These are phyloP conservation scores for Fraxinus cuspidata DNA, from an alignment of 257 asterid species.

Conservation along the genomic window DNA sequence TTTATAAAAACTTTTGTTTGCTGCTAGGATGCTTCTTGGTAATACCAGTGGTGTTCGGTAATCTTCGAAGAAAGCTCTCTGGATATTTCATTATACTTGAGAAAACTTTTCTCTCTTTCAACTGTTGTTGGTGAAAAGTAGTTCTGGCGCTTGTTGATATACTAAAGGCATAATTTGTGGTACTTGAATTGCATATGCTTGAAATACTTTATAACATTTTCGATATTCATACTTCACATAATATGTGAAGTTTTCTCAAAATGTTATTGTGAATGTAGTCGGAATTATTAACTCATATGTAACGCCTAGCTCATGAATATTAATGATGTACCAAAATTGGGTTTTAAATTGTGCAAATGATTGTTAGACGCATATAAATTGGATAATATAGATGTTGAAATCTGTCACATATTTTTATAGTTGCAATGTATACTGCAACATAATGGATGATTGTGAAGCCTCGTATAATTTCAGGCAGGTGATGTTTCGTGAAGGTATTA, in stretches of 20 bases:
- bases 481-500: not conserved
- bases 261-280: not conserved
- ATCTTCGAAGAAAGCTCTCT: not conserved
- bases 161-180: not conserved
- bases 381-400: not conserved
- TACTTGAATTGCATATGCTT: not conserved
- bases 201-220: not conserved
- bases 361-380: not conserved
- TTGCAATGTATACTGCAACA: not conserved
- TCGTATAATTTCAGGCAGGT: not conserved
- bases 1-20: not conserved
- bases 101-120: not conserved
- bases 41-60: not conserved
- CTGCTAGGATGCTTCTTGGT: not conserved
- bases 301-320: not conserved
- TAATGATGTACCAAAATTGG: not conserved
- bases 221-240: not conserved
- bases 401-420: not conserved
- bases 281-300: not conserved
- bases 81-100: not conserved
- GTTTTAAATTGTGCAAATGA: not conserved
- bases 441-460: not conserved
- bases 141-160: not conserved
- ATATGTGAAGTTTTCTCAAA: not conserved
- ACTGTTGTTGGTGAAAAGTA: conserved; percentile 13